Evolutionary conservation across 352 stramenopile genomes (phyloP), one percentile per base, ranked within the genome.

Genomic region (Phytophthora citrophthora): DNA sequence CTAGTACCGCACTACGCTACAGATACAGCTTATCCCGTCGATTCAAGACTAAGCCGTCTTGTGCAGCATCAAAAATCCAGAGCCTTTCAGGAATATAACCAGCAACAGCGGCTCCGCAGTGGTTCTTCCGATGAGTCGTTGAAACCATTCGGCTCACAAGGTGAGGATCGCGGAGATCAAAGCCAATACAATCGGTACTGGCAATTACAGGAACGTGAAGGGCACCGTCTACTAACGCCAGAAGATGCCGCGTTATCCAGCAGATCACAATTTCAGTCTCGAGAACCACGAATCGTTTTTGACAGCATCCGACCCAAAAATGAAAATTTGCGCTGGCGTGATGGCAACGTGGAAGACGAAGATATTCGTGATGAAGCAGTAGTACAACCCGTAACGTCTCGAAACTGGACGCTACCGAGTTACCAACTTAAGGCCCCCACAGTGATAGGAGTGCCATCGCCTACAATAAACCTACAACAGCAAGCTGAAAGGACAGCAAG

Each of bases 71-170:
- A 78, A 34, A 81, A 78, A 29, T 76, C 73, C 0, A 66, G 64
- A 47, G 73, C 73, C 1, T 81, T 81, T 45, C 73, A 67, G 11
- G 66, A 72, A 24, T 81, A 74, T 52, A 68, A 77, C 45, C 58
- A 74, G 48, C 52, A 68, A 34, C 53, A 51, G 12, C 54, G 55
- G 11, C 46, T 1, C 4, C 26, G 29, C 16, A 16, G 31, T 51
- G 26, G 48, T 6, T 43, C 29, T 45, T 54, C 45, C 0, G 41
- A 59, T 20, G 36, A 67, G 15, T 23, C 31, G 16, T 56, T 54
- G 26, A 15, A 20, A 8, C 40, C 44, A 16, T 15, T 40, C 6
- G 24, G 26, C 31, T 2, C 29, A 40, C 29, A 52, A 9, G 48
- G 58, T n/a, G 36, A 64, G 23, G 34, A 45, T 9, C 43, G 24